These are phyloP conservation scores for Zoysia japonica DNA, from an alignment of 176 grass and related monocot species.

Conservation along the genomic window DNA sequence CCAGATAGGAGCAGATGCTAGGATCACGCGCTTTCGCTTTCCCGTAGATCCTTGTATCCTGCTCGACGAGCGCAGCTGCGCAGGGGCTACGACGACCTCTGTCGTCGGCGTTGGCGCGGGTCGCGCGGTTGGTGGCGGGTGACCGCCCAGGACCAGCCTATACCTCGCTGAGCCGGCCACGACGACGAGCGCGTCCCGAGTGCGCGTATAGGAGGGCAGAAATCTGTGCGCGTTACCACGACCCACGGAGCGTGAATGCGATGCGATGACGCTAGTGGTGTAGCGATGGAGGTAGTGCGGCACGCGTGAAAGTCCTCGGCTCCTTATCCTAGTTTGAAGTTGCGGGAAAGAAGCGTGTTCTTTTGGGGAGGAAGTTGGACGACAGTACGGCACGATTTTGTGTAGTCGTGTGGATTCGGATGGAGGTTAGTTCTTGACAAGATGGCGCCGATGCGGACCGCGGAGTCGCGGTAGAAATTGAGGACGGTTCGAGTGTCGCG, in stretches of 20 bases:
- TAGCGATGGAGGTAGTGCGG: background rate
- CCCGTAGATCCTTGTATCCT: background rate
- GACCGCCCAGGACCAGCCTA: slow-evolving; percentile 17
- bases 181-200: background rate
- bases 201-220: background rate
- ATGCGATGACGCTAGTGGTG: background rate
- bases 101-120: background rate
- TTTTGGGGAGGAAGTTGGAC: too few species aligned
- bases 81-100: too few species aligned
- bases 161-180: too few species aligned
- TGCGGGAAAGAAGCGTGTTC: too few species aligned
- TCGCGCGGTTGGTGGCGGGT: slow-evolving; percentile 4
- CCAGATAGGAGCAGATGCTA: too few species aligned
- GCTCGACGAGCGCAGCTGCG: too few species aligned
- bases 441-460: background rate
- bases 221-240: too few species aligned
- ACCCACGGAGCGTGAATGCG: too few species aligned
- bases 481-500: background rate
- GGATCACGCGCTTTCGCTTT: too few species aligned
- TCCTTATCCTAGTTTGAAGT: background rate
- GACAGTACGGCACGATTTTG: background rate
- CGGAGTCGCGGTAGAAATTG: background rate
- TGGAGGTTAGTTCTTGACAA: background rate
- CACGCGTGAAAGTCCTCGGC: background rate
- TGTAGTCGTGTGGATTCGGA: background rate